Base-by-base conservation (phyloP, 2,329 filamentous ascomycete species). In the Paramyrothecium roridum region DNA sequence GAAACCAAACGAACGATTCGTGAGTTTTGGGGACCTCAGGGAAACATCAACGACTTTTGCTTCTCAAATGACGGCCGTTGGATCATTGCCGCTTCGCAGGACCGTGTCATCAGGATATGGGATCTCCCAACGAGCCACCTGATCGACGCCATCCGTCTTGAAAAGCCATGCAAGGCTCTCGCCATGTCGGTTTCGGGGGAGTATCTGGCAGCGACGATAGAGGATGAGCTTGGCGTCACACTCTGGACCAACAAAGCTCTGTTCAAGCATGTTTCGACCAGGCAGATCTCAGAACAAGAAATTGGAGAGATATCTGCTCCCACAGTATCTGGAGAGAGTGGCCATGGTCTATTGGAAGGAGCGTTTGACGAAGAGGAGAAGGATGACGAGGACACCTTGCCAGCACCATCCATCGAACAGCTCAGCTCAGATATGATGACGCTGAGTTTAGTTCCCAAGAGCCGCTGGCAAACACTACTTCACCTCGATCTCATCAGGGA, bases 161-260 rank as follows among this genome's bases (percentile, higher is more conserved):
- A 87, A 54, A 88, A 83, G 53, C 86, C 88, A 12, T 96, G 93
- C 70, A 95, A 87, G 17, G 88, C 91, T 2, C 78, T 99, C 13
- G 86, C 93, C 8, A 96, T 98, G 78, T 96, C 95, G 0, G 80
- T 81, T 1, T 96, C 91, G 0, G 95, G 93, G 16, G 95, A 99
- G 67, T 98, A 92, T 65, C 82, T 99, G n/a, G 95, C 95, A 3
- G 95, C 93, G 3, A 89, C 92, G 0, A 87, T 92, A 53, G 85
- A 91, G 53, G 89, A 88, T 55, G 86, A 88, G 59, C 83, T 96
- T 1, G 95, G 95, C 13, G 88, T 99, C n/a, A 88, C 91, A 62
- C 84, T 99, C 50, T 99, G 95, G 93, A 97, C 91, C 21, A 99
- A 99, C 73, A 90, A 90, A 66, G 88, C 89, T 1, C 79, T 98